Conservation (phyloP, 805 yeast species). For the Yarrowia sp. region DNA sequence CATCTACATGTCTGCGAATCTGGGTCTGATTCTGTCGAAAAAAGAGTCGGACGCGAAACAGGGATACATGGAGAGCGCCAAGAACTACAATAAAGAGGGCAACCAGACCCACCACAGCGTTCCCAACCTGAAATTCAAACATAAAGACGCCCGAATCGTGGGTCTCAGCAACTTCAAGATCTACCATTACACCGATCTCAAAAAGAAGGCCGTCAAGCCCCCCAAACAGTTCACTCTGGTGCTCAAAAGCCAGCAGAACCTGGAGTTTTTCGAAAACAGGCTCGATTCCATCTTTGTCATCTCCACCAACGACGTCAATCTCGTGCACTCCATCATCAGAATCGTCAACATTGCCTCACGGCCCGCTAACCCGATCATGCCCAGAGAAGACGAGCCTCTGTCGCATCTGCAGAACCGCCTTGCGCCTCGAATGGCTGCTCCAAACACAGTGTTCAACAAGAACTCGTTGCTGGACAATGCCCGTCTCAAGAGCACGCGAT, state of each 20-base stretch:
- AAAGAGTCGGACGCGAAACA: conserved; percentile 30
- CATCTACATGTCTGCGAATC: conserved; percentile 10
- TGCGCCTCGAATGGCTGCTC: conserved; percentile 23
- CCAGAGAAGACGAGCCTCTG: conserved; percentile 16
- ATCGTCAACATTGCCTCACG: conserved; percentile 24
- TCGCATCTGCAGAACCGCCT: conserved; percentile 16
- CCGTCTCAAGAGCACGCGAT: conserved; percentile 1
- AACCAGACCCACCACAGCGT: background rate
- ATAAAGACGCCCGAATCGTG: conserved; percentile 22
- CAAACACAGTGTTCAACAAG: conserved; percentile 27
- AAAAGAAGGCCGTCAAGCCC: conserved; percentile 11
- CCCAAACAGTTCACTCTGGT: conserved; percentile 37
- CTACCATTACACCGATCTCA: conserved; percentile 9
- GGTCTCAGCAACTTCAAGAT: conserved; percentile 14
- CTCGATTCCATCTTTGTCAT: conserved; percentile 23
- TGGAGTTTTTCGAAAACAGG: conserved; percentile 25
- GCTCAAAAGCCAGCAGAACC: conserved; percentile 23
- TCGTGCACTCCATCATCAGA: conserved; percentile 27
- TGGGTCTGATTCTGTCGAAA: conserved; percentile 36
- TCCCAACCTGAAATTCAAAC: conserved; percentile 27
- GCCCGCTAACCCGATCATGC: conserved; percentile 3
- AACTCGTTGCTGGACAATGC: conserved; percentile 24
- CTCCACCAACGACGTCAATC: conserved; percentile 23
- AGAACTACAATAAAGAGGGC: conserved; percentile 24
- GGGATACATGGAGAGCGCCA: conserved; percentile 30